phyloP scores from a whole-genome alignment of 331 rosid species.

The Cydonia oblonga region DNA sequence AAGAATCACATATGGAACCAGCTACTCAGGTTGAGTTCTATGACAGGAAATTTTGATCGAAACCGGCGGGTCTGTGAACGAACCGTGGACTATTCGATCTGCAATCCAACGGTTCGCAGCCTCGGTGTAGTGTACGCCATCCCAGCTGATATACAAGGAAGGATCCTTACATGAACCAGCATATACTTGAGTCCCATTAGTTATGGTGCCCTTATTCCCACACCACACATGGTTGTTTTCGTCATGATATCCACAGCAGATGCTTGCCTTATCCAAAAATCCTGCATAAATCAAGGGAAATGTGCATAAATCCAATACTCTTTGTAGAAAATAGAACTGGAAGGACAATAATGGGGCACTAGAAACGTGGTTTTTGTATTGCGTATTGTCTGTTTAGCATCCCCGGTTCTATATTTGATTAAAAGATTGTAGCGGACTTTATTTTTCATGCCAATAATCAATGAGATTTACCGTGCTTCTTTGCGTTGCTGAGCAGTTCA shows the following conservation, averaged over 20 bases:
- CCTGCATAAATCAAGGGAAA: slow-evolving; percentile 27
- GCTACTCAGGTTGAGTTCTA: not conserved
- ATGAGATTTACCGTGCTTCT: slow-evolving; percentile 29
- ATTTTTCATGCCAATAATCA: not conserved
- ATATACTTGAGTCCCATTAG: slow-evolving; percentile 32
- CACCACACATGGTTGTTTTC: slow-evolving; percentile 40
- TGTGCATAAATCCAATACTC: too few species aligned
- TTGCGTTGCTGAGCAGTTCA: slow-evolving; percentile 37
- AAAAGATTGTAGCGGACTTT: too few species aligned
- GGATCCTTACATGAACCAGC: slow-evolving; percentile 62
- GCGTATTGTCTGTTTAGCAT: too few species aligned
- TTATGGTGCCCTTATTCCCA: slow-evolving; percentile 37
- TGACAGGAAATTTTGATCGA: slow-evolving; percentile 42
- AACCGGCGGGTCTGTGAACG: slow-evolving; percentile 48
- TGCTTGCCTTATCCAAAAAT: slow-evolving; percentile 33
- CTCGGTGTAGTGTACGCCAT: slow-evolving; percentile 77
- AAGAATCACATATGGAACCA: not conserved
- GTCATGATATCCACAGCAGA: slow-evolving; percentile 78
- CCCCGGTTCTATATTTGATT: too few species aligned
- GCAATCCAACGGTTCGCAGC: slow-evolving; percentile 75
- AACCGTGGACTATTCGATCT: slow-evolving; percentile 37
- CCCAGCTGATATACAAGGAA: slow-evolving; percentile 65
- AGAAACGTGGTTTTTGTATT: fast-evolving
- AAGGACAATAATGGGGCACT: too few species aligned
- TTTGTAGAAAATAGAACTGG: too few species aligned